A percentile compares a stretch with the other conserved stretches of the same genome.
These are phyloP conservation scores for Ophiocordyceps camponoti-saundersi DNA, from an alignment of 2,329 filamentous ascomycete species.

Conservation along the genomic window DNA sequence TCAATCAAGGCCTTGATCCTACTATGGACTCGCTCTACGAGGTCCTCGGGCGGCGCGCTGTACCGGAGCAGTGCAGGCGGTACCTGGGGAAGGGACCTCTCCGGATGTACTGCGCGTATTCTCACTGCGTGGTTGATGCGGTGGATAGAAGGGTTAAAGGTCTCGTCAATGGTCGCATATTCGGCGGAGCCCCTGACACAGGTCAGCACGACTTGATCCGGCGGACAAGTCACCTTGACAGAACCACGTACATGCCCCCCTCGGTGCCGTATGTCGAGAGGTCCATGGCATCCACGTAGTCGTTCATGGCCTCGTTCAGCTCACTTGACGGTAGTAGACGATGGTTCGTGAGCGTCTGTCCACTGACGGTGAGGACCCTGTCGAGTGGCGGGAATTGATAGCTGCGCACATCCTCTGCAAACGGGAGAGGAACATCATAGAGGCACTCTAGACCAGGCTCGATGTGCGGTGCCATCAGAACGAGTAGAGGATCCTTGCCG, in stretches of 20 bases:
- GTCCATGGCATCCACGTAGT: constrained; percentile 90
- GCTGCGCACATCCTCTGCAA: constrained; percentile 78
- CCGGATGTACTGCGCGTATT: constrained; percentile 60
- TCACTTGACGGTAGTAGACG: constrained; percentile 64
- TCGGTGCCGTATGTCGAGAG: constrained; percentile 54
- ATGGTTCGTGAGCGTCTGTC: constrained; percentile 64
- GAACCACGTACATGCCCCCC: constrained; percentile 47
- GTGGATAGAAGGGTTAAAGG: constrained; percentile 74
- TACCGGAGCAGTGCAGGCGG: constrained; percentile 54
- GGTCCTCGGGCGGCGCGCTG: constrained; percentile 50
- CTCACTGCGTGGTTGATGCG: constrained; percentile 75
- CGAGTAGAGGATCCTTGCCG: constrained; percentile 56
- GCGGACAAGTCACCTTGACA: too few relatives aligned
- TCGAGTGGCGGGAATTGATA: constrained; percentile 88
- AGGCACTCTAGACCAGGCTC: constrained; percentile 70
- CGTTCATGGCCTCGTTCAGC: constrained; percentile 66
- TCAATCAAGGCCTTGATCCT: constrained; percentile 49
- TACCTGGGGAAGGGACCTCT: constrained; percentile 42
- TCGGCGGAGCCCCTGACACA: constrained; percentile 33
- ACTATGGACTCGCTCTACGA: constrained; percentile 38
- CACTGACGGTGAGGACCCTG: constrained; percentile 72
- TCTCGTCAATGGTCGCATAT: constrained; percentile 63
- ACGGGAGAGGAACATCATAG: constrained; percentile 79
- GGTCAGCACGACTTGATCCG: background rate
- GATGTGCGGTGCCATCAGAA: constrained; percentile 66